Percentiles rank a stretch among this genome's conserved stretches.
phyloP scores from a whole-genome alignment of 306 rosid genomes.

The Rosa multiflora region DNA sequence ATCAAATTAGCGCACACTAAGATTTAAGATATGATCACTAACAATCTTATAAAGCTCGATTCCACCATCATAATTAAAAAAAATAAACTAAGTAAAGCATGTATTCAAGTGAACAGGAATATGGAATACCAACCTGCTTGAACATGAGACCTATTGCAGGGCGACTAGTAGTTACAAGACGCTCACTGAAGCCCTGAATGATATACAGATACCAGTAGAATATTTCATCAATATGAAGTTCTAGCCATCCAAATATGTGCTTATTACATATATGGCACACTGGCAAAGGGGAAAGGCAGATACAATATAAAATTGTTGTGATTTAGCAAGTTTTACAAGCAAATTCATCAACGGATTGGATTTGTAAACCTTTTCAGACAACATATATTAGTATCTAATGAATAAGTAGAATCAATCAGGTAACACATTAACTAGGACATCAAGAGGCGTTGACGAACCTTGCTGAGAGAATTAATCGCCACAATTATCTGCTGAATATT shows the following conservation, averaged over 20 bases:
- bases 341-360: not conserved
- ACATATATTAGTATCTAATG: not conserved
- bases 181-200: conserved; percentile 92
- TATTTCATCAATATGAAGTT: conserved; percentile 1
- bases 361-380: not conserved
- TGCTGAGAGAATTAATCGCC: conserved; percentile 96
- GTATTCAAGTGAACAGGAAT: not conserved
- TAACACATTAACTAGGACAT: not conserved
- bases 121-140: conserved; percentile 65
- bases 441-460: conserved; percentile 51
- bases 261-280: not conserved
- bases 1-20: not conserved
- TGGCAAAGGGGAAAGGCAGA: not conserved
- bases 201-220: conserved; percentile 14
- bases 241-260: conserved; percentile 4
- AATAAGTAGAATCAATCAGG: not conserved
- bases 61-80: conserved; percentile 1
- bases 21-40: not conserved
- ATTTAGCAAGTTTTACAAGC: not conserved
- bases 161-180: conserved; percentile 92
- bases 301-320: not conserved
- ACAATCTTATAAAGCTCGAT: not conserved
- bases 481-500: conserved; percentile 81
- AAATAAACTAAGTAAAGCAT: not conserved
- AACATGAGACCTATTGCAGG: conserved; percentile 96